These are phyloP conservation scores for Bipolaris bicolor DNA, from an alignment of 2,329 filamentous ascomycete genomes.

Conservation along the genomic window DNA sequence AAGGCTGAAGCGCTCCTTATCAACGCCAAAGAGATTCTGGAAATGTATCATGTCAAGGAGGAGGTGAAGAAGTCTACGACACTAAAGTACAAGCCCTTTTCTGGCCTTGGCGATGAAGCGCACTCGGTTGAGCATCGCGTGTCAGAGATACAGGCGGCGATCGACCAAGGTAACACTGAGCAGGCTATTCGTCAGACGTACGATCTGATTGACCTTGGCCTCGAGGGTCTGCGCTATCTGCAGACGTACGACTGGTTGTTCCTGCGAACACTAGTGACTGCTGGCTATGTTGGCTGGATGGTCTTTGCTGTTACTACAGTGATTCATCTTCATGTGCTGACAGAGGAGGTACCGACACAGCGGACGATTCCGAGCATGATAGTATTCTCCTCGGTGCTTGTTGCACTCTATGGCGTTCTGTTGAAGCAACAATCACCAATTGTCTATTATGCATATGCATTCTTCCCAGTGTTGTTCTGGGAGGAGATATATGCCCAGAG, in stretches of 20 bases:
- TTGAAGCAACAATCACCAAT: slow-evolving; percentile 77
- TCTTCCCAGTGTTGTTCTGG: slow-evolving; percentile 96
- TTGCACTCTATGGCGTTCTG: slow-evolving; percentile 78
- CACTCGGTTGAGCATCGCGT: slow-evolving; percentile 71
- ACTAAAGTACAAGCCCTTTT: slow-evolving; percentile 78
- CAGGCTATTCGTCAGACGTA: slow-evolving; percentile 81
- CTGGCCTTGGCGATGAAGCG: slow-evolving; percentile 68
- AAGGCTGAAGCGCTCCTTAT: slow-evolving; percentile 85
- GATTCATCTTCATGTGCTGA: slow-evolving; percentile 83
- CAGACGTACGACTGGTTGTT: slow-evolving; percentile 99
- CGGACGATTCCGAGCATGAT: slow-evolving; percentile 65
- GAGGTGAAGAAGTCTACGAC: slow-evolving; percentile 77
- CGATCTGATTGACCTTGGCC: slow-evolving; percentile 74
- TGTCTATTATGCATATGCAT: slow-evolving; percentile 88
- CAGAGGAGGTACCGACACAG: slow-evolving; percentile 68
- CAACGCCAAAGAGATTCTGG: slow-evolving; percentile 85
- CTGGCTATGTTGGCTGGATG: slow-evolving; percentile 95
- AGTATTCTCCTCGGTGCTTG: slow-evolving; percentile 77
- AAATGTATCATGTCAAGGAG: slow-evolving; percentile 97
- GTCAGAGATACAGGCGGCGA: slow-evolving; percentile 69
- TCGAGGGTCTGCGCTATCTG: slow-evolving; percentile 87
- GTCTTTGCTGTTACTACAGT: slow-evolving; percentile 89
- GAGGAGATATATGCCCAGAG: slow-evolving; percentile 88
- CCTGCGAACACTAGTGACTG: slow-evolving; percentile 82
- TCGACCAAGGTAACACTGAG: slow-evolving; percentile 69